Evolutionary conservation across 2,329 filamentous ascomycete species (phyloP), one percentile per base, ranked within the genome.

Genomic region (Aureobasidium musti): DNA sequence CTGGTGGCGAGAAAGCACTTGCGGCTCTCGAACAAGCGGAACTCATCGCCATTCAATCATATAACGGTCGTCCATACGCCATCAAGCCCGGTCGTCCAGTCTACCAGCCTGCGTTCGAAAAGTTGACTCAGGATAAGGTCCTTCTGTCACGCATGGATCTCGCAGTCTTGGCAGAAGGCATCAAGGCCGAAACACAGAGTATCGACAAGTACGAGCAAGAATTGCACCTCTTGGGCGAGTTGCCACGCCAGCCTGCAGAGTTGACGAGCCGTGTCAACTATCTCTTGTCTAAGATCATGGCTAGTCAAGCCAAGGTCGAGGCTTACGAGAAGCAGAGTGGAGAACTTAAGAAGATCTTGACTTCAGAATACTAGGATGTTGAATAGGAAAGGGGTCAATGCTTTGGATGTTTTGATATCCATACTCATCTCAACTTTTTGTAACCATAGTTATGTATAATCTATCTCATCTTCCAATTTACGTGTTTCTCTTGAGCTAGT

Each of bases 21-120:
- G 90, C 92, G 67, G 88, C 88, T 0, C 87, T 99, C 1, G 89
- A 93, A 63, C 89, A 92, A 73, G 88, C 91, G 0, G 95, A 98
- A 76, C 86, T 98, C 37, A 92, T 99, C 74, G 86, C 87, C 1
- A 87, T 98, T 61, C 84, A 85, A 30, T 87, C 87, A 4, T 80
- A 83, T 59, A 89, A 90, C 53, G 94, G 95, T 0, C 88, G 92
- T 0, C 94, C 95, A 0, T 86, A 88, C 67, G 82, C 82, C 37
- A 90, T 98, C 76, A 88, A 84, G 64, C 89, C 92, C 0, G 92
- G 92, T 26, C 92, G 91, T 74, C 93, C 94, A 0, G 89, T 98
- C 30, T 96, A 94, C 77, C 87, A 88, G 67, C 87, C 93, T 1
- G 93, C 93, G 0, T 98, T 98, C 79, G 83, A 84, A 68, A 82